Percentiles rank a stretch among this genome's conserved stretches.
Conservation (phyloP, 2,329 filamentous ascomycete genomes). For the Diplodia corticola region DNA sequence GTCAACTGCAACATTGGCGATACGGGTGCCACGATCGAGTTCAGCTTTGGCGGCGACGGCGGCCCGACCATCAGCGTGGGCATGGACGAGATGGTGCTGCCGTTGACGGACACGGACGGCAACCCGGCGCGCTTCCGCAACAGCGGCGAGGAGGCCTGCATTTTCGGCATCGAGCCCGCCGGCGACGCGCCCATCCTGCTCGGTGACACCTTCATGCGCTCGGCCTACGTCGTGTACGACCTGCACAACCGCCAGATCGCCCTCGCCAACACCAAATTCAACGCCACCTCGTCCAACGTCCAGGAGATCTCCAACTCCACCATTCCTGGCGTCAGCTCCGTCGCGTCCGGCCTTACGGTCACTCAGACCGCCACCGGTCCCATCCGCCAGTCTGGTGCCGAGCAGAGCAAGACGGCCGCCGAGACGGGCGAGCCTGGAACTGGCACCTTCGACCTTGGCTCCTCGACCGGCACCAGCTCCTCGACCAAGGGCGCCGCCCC, state of each 20-base stretch:
- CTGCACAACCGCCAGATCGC: conserved; percentile 21
- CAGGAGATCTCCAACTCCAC: conserved; percentile 38
- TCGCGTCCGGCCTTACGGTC: conserved; percentile 7
- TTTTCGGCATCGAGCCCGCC: conserved; percentile 17
- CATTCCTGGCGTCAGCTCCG: conserved; percentile 10
- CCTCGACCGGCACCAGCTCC: neutral
- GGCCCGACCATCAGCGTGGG: conserved; percentile 11
- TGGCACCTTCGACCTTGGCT: conserved; percentile 12
- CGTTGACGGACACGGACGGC: conserved; percentile 1
- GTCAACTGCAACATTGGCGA: conserved; percentile 12
- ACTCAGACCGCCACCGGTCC: conserved; percentile 18
- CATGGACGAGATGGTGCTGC: conserved; percentile 19
- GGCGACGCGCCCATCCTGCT: conserved; percentile 36
- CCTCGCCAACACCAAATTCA: conserved; percentile 18
- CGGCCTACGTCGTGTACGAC: conserved; percentile 71
- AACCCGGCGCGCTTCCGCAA: neutral
- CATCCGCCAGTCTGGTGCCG: neutral
- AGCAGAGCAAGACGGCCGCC: neutral
- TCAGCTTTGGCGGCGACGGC: conserved; percentile 18
- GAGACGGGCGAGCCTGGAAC: neutral
- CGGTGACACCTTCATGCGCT: conserved; percentile 73
- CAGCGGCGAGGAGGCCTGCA: conserved; percentile 7
- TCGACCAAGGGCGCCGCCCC: neutral
- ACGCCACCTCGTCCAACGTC: conserved; percentile 64
- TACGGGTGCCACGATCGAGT: conserved; percentile 5